phyloP scores from a whole-genome alignment of 352 stramenopile genomes.

The Nothophytophthora sp. region DNA sequence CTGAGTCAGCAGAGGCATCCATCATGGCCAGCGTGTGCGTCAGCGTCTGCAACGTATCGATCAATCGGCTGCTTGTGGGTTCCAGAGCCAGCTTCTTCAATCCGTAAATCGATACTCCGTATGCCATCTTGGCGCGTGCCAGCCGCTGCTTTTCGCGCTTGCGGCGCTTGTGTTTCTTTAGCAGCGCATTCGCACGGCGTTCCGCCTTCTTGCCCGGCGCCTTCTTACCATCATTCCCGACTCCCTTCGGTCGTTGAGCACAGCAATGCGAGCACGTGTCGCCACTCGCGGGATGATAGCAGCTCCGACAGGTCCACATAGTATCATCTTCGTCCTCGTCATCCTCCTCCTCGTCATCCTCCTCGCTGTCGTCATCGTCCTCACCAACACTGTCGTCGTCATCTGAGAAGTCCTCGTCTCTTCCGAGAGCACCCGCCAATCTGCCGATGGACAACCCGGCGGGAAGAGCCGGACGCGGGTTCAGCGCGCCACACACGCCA shows the following conservation, averaged over 20 bases:
- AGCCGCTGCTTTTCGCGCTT: constrained; percentile 40
- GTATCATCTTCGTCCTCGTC: constrained; percentile 14
- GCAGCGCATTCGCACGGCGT: constrained; percentile 20
- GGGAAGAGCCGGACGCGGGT: constrained; percentile 47
- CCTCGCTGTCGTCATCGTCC: constrained; percentile 31
- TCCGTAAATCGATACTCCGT: constrained; percentile 68
- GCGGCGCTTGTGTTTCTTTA: constrained; percentile 30
- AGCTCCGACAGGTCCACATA: constrained; percentile 35
- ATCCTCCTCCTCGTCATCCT: constrained; percentile 19
- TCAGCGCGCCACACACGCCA: constrained; percentile 62
- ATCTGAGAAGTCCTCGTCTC: constrained; percentile 34
- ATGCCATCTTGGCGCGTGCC: constrained; percentile 49
- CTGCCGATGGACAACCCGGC: constrained; percentile 42
- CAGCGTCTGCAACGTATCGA: constrained; percentile 72
- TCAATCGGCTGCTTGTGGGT: constrained; percentile 44
- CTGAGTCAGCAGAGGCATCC: constrained; percentile 76
- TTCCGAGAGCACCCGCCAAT: constrained; percentile 15
- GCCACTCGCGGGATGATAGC: constrained; percentile 22
- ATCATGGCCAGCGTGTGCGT: constrained; percentile 87
- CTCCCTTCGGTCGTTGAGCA: constrained; percentile 21
- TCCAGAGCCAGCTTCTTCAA: constrained; percentile 56
- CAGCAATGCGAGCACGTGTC: constrained; percentile 45
- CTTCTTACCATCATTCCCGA: constrained; percentile 14
- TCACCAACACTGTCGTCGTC: constrained; percentile 20
- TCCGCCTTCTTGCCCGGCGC: constrained; percentile 25